A percentile compares a stretch with the other conserved stretches of the same genome.
Evolutionary conservation across 495 filamentous ascomycete species (phyloP).

Genomic region (Neurospora sp.): DNA sequence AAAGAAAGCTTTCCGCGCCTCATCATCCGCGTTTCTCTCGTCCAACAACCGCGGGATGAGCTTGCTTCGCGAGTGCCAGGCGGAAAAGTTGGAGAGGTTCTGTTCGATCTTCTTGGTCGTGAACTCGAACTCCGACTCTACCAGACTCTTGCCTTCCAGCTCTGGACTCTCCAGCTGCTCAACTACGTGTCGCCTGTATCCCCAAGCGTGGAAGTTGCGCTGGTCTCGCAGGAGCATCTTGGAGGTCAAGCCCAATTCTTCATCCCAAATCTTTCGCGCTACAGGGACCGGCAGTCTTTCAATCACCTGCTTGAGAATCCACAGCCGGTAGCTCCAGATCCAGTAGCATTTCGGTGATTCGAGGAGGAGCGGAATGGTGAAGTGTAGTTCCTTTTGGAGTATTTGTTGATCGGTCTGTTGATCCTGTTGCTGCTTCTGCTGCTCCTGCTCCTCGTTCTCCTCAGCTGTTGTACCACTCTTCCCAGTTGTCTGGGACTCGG

Average conservation of each 20-base stretch:
- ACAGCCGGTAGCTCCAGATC: slow-evolving; percentile 96
- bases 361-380: slow-evolving; percentile 72
- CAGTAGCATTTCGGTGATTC: slow-evolving; percentile 97
- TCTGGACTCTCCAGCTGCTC: slow-evolving; percentile 50
- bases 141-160: slow-evolving; percentile 48
- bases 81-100: slow-evolving; percentile 90
- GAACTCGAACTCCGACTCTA: slow-evolving; percentile 76
- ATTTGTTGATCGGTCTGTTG: slow-evolving; percentile 22
- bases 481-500: slow-evolving; percentile 40
- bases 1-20: slow-evolving; percentile 55
- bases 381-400: slow-evolving; percentile 56
- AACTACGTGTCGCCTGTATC: slow-evolving; percentile 73
- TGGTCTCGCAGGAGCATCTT: slow-evolving; percentile 83
- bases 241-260: slow-evolving; percentile 67
- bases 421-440: background rate
- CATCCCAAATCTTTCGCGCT: slow-evolving; percentile 65
- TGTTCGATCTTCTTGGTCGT: slow-evolving; percentile 74
- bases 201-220: slow-evolving; percentile 96
- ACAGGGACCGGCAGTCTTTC: slow-evolving; percentile 41
- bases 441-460: background rate
- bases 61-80: slow-evolving; percentile 85
- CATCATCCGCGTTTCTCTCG: slow-evolving; percentile 53
- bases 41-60: slow-evolving; percentile 67
- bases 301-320: slow-evolving; percentile 68
- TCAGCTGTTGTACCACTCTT: slow-evolving; percentile 49